Conservation (phyloP, 352 stramenopile species). For the Pythium biforme region DNA sequence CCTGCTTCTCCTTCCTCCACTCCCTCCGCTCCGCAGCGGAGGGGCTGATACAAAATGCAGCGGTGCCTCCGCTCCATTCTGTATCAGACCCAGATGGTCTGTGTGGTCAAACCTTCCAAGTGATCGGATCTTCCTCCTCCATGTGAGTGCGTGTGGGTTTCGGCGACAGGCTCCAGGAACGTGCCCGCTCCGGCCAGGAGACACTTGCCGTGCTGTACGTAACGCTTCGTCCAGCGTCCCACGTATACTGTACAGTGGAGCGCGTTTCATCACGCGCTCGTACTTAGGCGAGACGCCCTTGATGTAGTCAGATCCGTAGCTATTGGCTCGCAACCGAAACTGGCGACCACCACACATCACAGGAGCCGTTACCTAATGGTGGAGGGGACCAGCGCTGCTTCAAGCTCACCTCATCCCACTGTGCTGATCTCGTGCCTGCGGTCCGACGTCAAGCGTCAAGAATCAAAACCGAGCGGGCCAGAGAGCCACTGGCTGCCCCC, state of each 20-base stretch:
- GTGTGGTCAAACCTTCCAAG: neutral
- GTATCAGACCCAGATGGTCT: neutral
- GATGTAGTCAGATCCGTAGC: slow-evolving; percentile 15
- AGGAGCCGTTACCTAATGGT: neutral
- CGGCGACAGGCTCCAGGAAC: slow-evolving; percentile 1
- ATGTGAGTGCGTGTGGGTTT: neutral
- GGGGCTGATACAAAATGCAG: too few relatives aligned
- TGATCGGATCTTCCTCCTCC: too few relatives aligned
- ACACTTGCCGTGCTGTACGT: too few relatives aligned
- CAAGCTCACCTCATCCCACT: neutral
- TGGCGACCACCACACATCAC: neutral
- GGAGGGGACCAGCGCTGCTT: neutral
- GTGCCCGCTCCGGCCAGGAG: neutral
- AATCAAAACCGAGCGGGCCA: too few relatives aligned
- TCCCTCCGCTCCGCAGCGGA: too few relatives aligned
- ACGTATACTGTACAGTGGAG: too few relatives aligned
- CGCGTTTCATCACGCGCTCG: neutral
- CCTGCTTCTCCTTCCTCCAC: too few relatives aligned
- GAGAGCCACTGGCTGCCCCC: too few relatives aligned
- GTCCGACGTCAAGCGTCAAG: neutral
- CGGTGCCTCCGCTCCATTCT: neutral
- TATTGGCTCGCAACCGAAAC: neutral
- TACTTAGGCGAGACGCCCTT: neutral
- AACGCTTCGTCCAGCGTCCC: neutral
- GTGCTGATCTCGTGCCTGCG: neutral